Evolutionary conservation across 495 filamentous ascomycete genomes (phyloP), one percentile per base, ranked within the genome.

Genomic region (Terfezia boudieri): DNA sequence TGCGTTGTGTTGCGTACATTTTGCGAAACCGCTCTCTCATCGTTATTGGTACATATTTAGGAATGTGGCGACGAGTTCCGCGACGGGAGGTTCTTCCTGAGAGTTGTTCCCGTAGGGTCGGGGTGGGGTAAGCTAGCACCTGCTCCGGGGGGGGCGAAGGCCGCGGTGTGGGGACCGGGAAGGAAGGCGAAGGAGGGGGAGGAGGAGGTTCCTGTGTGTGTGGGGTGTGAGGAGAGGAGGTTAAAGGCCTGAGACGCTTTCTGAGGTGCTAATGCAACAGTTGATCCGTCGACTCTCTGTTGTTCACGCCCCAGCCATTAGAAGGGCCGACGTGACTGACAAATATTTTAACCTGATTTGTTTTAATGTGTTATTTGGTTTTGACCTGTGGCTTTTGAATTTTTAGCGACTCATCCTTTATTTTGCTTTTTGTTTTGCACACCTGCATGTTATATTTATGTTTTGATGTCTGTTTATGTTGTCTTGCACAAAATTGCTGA

Each of bases 1-100:
- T 32, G 26, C 26, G 26, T 5, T 32, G 26, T 32, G 26, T 32
- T 32, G 26, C 26, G 7, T 32, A 32, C 2, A 1, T 46, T 46
- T 46, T 46, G 9, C 2, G 49, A 51, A 22, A 51, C 49, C n/a
- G 4, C 11, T 26, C 12, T 22, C 49, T 51, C 49, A 51, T 51
- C 49, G 11, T 20, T 20, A 9, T 14, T 48, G 43, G 14, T 26
- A 22, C 49, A 12, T 26, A 6, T 9, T 12, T 61, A 73, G 71
- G 70, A 73, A 56, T 74, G 71, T 55, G 64, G 63, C 9, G 62
- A 61, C 20, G 61, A 61, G 0, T 73, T 74, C 49, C 64, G 64
- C 6, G 72, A 74, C 52, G 71, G 72, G 1, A 56, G 70, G 20
- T 74, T 71, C 60, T 74, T 74, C 58, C 56, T 74, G 20, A 57